Base-by-base conservation (phyloP, 108 stramenopile genomes). In the Bacterosira constricta region DNA sequence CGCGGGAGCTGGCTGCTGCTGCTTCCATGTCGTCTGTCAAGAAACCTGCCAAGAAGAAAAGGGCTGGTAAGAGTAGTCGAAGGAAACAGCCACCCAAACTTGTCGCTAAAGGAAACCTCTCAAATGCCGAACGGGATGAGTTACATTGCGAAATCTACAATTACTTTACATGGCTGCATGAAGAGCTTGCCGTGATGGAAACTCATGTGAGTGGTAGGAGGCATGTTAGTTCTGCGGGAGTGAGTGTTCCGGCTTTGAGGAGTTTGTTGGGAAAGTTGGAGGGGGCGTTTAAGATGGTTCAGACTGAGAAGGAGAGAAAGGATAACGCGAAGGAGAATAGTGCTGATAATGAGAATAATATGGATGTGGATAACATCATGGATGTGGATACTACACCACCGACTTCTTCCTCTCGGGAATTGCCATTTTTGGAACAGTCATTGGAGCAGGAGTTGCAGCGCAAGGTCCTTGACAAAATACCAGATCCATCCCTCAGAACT, bases 101-200 rank as follows among this genome's bases (percentile, higher is more conserved):
- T 21, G 11, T 44, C 42, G 29, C 3, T 3, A 26, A 17, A 15
- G 44, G 61, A 0, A 7, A 21, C 2, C 61, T 62, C 0, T 23
- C 41, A 18, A 46, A 62, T 23, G 20, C 39, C 17, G 61, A 62
- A 42, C 39, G 61, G 5, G 61, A 62, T 25, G 61, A 62, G 39
- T 21, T 62, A 0, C 61, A 62, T 31, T 18, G 8, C 12, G 0
- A 0, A 9, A 62, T 62, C 20, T 35, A 62, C 39, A 4, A 41
- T 2, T 62, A 62, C 29, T 42, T 62, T 13, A 46, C 42, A 31
- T 62, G 61, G 61, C 37, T 62, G 23, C 61, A 62, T 31, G 41
- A 30, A 15, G 45, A 62, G 37, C 21, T 62, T 4, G 39, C 29
- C 2, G 29, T 1, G 27, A 4, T 56, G 36, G 55, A 56, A 34